Evolutionary conservation across 2,329 filamentous ascomycete species (phyloP), one percentile per base, ranked within the genome.

Genomic region (Colletotrichum siamense): DNA sequence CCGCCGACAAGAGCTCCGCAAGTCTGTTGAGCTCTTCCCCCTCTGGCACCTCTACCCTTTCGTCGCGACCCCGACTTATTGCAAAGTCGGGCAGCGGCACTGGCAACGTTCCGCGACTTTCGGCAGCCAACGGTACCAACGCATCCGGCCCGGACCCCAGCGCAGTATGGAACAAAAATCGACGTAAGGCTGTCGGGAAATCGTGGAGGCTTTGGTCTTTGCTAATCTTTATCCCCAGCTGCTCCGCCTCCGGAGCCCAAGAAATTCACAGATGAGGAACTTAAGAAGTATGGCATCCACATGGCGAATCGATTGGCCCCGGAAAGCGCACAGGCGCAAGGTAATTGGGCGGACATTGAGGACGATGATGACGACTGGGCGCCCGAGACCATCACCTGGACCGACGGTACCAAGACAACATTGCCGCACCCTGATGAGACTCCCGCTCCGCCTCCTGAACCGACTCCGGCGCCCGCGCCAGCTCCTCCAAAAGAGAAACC

Each of bases 291-390:
- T 84, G 95, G 95, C 36, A 97, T 97, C 81, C 95, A 97, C 82
- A 91, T 98, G 85, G 94, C 95, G 73, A 95, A 91, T 80, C 93
- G 95, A 79, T 87, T 97, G 73, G 93, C 95, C 78, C 91, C 94
- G 66, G 94, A 96, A 79, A 94, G 96, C 82, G 85, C 89, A 69
- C 91, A 92, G 74, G 94, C 94, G 75, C 94, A 96, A 80, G 92
- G 93, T 36, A 96, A 96, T 83, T 98, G 95, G 95, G 95, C 95
- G 28, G 95, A 98, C 81, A 96, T 96, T 76, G 95, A 97, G 77
- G 95, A 97, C 74, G 95, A 97, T 78, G 94, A 96, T 81, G 95
- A 97, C 49, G 95, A 96, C 81, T 96, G 95, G 94, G 94, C 93
- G 16, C 95, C 95, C 3, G 95, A 97, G 78, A 92, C 94, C 69